Percentiles rank a stretch among this genome's conserved stretches.
Evolutionary conservation across 345 rosid genomes (phyloP).

Genomic region (Euphorbia pulcherrima): DNA sequence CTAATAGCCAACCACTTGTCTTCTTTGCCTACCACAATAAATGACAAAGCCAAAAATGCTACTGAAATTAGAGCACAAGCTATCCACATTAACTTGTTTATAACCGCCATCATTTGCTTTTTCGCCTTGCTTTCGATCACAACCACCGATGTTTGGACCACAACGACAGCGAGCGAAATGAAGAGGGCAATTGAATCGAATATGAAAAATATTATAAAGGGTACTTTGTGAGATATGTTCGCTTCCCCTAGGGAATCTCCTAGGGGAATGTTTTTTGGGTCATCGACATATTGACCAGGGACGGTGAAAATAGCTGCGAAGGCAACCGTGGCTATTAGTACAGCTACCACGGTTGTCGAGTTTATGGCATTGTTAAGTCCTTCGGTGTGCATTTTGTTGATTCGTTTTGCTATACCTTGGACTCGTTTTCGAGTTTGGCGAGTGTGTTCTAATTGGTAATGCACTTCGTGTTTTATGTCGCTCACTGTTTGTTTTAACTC

Average conservation of each 20-base stretch:
- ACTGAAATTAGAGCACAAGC: constrained; percentile 83
- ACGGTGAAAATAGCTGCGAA: constrained; percentile 91
- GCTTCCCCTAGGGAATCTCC: constrained; percentile 78
- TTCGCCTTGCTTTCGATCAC: constrained; percentile 89
- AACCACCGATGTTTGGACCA: constrained; percentile 90
- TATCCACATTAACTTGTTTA: constrained; percentile 92
- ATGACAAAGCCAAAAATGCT: constrained; percentile 71
- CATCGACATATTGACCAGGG: constrained; percentile 82
- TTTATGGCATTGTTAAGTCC: constrained; percentile 94
- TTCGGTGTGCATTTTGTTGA: constrained; percentile 79
- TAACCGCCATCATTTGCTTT: constrained; percentile 91
- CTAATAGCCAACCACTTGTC: constrained; percentile 75
- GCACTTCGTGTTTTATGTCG: constrained; percentile 91
- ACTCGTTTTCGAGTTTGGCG: constrained; percentile 79
- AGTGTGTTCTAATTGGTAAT: constrained; percentile 83
- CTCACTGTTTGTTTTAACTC: constrained; percentile 91
- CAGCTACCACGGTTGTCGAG: constrained; percentile 93
- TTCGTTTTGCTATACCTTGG: constrained; percentile 79
- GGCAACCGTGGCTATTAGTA: constrained; percentile 86
- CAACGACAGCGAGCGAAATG: constrained; percentile 89
- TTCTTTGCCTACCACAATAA: constrained; percentile 68
- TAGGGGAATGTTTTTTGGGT: constrained; percentile 25
- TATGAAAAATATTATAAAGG: constrained; percentile 74
- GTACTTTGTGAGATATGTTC: constrained; percentile 52
- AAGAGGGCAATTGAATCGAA: constrained; percentile 85